Percentiles rank a stretch among this genome's conserved stretches.
These are phyloP conservation scores for Pleurotus sapidus DNA, from an alignment of 768 basidiomycete species.

Conservation along the genomic window DNA sequence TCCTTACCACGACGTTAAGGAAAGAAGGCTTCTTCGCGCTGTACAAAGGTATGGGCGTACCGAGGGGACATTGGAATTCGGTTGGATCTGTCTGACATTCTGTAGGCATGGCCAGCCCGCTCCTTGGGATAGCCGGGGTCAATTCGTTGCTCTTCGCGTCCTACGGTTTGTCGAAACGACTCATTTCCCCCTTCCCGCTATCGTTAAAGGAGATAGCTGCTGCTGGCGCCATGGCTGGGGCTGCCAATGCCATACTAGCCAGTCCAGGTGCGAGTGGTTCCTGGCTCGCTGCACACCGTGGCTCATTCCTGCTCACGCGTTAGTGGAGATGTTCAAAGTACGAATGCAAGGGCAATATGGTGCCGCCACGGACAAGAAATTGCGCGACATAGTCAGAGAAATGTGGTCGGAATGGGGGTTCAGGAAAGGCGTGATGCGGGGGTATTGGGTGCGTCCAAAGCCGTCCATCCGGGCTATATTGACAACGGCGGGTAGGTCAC, in stretches of 20 bases:
- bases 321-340: conserved; percentile 98
- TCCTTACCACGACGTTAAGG: conserved; percentile 73
- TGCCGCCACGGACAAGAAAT: conserved; percentile 68
- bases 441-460: conserved; percentile 76
- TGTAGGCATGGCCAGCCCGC: conserved; percentile 87
- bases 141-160: conserved; percentile 94
- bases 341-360: conserved; percentile 98
- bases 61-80: no score
- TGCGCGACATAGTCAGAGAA: conserved; percentile 68
- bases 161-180: conserved; percentile 75
- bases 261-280: conserved; percentile 63
- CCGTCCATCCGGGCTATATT: background rate
- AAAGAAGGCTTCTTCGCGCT: conserved; percentile 92
- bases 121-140: conserved; percentile 92
- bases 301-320: background rate
- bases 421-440: conserved; percentile 87
- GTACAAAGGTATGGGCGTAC: conserved; percentile 73
- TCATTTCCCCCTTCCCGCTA: conserved; percentile 87
- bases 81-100: background rate
- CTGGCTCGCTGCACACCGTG: background rate
- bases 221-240: conserved; percentile 93
- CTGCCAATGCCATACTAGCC: conserved; percentile 84
- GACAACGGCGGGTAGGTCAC: conserved; percentile 58
- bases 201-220: conserved; percentile 75
- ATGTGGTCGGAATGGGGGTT: conserved; percentile 91